Base-by-base conservation (phyloP, 202 grass and related monocot species). In the Schoenoplectus triqueter region DNA sequence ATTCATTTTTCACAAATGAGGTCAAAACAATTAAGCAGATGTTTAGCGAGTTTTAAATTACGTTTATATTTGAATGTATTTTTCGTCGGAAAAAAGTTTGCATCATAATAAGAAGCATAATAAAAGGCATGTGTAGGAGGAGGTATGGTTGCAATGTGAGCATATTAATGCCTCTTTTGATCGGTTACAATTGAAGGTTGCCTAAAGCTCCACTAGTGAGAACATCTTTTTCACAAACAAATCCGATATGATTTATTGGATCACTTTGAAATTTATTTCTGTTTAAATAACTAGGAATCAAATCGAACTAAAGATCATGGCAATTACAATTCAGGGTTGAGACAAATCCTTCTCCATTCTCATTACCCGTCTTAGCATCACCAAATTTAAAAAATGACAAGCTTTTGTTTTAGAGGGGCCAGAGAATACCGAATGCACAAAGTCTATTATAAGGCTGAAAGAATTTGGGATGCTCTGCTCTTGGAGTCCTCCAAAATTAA, bases 131-230 rank as follows among this genome's bases (percentile, higher is more conserved):
- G n/a, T 50, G 41, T 15, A 66, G 21, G 73, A 88, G 68, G 68
- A 56, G 19, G 62, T 69, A 70, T 11, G 61, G 78, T 79, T 56
- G 69, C 22, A 64, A 56, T 66, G 69, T 80, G 90, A 86, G 81
- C 76, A 87, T 90, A 85, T 75, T 85, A 69, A 8, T 56, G 14
- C 42, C 51, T 77, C 63, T 64, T 84, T 74, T 81, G 77, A 81
- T 85, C 85, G 60, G 82, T 85, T 87, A 73, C 85, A 68, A 87
- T 82, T 78, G 85, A 85, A 77, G 75, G 82, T 85, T 66, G 85
- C 85, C 74, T 90, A 87, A 90, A 80, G 85, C 76, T 87, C 85
- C 89, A 90, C 85, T 85, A 77, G 10, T 52, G 81, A 45, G 81
- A 83, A 83, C 70, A 48, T 59, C 79, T 40, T 83, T 70, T 83